Conservation (phyloP, 2,329 filamentous ascomycete genomes). For the Stachybotrys elegans region DNA sequence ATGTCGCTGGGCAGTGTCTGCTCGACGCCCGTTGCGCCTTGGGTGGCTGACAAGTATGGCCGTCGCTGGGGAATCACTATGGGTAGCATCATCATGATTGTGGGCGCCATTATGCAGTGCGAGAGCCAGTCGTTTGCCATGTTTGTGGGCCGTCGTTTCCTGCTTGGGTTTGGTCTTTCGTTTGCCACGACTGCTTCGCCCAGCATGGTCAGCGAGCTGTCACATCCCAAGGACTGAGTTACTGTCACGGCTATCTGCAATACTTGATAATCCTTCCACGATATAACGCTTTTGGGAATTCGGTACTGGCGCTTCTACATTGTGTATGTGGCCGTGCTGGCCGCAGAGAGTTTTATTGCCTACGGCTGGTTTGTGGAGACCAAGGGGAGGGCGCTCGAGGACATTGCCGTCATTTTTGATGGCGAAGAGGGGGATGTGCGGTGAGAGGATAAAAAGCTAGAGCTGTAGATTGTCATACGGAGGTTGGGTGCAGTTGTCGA, state of each 20-base stretch:
- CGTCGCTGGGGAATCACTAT: conserved; percentile 24
- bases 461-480: too few relatives aligned
- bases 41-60: conserved; percentile 24
- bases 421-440: conserved; percentile 5
- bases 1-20: conserved; percentile 43
- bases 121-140: conserved; percentile 33
- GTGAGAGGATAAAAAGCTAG: not conserved
- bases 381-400: conserved; percentile 43
- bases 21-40: conserved; percentile 22
- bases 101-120: conserved; percentile 25
- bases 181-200: conserved; percentile 48
- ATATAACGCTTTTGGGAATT: too few relatives aligned
- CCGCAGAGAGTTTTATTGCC: conserved; percentile 41
- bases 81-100: conserved; percentile 24
- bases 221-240: conserved; percentile 47
- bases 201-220: conserved; percentile 45
- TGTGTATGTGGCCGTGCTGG: conserved; percentile 44
- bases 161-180: conserved; percentile 49
- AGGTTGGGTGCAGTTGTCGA: too few relatives aligned
- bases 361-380: conserved; percentile 44
- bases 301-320: conserved; percentile 55
- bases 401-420: conserved; percentile 51
- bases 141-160: conserved; percentile 48
- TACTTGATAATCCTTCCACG: conserved; percentile 18
- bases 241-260: conserved; percentile 51